These are phyloP conservation scores for Mrakiaceae sp. DNA, from an alignment of 1,284 basidiomycete species.

Conservation along the genomic window DNA sequence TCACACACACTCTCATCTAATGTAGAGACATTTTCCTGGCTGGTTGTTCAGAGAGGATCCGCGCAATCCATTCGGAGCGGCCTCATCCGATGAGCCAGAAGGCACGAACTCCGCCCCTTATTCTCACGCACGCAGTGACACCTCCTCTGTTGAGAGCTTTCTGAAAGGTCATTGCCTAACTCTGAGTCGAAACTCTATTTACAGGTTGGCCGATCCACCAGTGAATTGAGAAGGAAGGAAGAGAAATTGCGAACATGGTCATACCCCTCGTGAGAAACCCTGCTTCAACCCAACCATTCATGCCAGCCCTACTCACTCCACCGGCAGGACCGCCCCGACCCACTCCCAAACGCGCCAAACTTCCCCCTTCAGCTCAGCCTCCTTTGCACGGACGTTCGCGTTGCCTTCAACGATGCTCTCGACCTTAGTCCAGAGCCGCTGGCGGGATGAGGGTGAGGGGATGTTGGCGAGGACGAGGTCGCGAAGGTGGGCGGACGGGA, in stretches of 20 bases:
- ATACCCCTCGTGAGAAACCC: background rate
- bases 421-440: slow-evolving; percentile 73
- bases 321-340: slow-evolving; percentile 23
- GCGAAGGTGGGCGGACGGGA: slow-evolving; percentile 80
- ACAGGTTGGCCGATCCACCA: no score
- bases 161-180: no score
- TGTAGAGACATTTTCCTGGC: no score
- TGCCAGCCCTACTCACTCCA: background rate
- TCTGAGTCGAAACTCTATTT: no score
- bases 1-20: no score
- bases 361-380: slow-evolving; percentile 76
- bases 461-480: slow-evolving; percentile 78
- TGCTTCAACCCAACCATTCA: background rate
- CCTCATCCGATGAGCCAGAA: no score
- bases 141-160: no score
- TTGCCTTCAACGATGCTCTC: slow-evolving; percentile 83
- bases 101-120: no score
- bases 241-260: background rate
- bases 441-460: slow-evolving; percentile 55
- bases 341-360: slow-evolving; percentile 45
- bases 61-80: no score
- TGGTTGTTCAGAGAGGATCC: no score
- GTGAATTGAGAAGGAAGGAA: background rate
- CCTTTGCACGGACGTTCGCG: slow-evolving; percentile 78
- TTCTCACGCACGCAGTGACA: no score